These are phyloP conservation scores for Malus hybrid DNA, from an alignment of 331 rosid genomes.

Conservation along the genomic window DNA sequence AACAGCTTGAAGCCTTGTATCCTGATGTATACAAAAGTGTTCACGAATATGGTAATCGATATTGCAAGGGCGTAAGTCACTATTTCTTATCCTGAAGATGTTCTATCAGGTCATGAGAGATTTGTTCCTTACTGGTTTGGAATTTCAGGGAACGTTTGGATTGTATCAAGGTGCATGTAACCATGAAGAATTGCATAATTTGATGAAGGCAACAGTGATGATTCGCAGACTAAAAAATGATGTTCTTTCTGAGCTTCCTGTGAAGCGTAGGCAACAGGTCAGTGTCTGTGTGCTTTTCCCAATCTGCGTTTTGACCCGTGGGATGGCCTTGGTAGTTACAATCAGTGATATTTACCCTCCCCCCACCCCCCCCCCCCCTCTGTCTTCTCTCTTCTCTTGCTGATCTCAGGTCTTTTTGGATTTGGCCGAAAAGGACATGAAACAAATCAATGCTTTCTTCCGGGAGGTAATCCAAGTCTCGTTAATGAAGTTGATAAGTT, in stretches of 20 bases:
- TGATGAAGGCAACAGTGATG: slow-evolving; percentile 90
- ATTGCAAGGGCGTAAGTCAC: slow-evolving; percentile 95
- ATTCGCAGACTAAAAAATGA: slow-evolving; percentile 92
- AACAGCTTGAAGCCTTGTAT: slow-evolving; percentile 88
- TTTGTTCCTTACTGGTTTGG: slow-evolving; percentile 1
- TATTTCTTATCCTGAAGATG: slow-evolving; percentile 5
- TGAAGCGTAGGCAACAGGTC: slow-evolving; percentile 95
- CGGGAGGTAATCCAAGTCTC: slow-evolving; percentile 54
- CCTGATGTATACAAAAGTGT: slow-evolving; percentile 78
- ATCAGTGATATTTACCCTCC: neutral
- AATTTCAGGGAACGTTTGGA: slow-evolving; percentile 67
- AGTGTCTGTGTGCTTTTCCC: slow-evolving; percentile 14
- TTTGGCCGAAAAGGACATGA: slow-evolving; percentile 85
- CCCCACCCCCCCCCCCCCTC: too few species aligned
- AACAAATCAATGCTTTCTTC: slow-evolving; percentile 63
- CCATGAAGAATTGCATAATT: slow-evolving; percentile 90
- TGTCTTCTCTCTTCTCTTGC: too few species aligned
- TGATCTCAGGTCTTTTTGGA: slow-evolving; percentile 67
- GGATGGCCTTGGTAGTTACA: neutral
- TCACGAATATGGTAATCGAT: slow-evolving; percentile 84
- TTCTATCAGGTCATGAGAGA: neutral
- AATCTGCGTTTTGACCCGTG: slow-evolving; percentile 6
- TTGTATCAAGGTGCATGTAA: slow-evolving; percentile 94
- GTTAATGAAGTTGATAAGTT: neutral
- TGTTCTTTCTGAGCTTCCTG: slow-evolving; percentile 86